phyloP scores from a whole-genome alignment of 2,329 filamentous ascomycete genomes.

The Aspergillus pseudoglaucus region DNA sequence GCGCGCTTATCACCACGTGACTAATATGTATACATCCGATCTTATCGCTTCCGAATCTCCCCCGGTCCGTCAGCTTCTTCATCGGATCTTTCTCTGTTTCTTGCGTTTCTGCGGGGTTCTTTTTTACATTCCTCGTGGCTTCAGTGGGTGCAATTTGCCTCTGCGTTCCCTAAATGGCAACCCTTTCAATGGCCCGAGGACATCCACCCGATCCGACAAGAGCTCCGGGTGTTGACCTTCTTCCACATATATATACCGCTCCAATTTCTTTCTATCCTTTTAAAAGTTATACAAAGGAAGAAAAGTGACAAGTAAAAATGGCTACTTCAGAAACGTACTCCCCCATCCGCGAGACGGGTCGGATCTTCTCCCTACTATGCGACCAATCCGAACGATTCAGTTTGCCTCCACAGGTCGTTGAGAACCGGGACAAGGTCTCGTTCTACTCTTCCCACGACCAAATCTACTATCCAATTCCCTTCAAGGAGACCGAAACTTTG shows the following conservation, averaged over 20 bases:
- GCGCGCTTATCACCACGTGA: neutral
- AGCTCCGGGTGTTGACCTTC: neutral
- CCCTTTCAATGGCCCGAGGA: neutral
- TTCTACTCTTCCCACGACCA: conserved; percentile 33
- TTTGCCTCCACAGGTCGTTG: conserved; percentile 25
- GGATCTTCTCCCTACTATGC: conserved; percentile 31
- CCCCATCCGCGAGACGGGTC: conserved; percentile 29
- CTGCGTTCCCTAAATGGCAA: neutral
- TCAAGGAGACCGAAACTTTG: conserved; percentile 49
- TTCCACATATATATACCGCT: too few relatives aligned
- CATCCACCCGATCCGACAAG: neutral
- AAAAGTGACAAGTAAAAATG: neutral
- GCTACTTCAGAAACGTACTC: conserved; percentile 18
- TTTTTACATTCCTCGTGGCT: neutral
- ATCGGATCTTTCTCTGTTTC: conserved; percentile 2
- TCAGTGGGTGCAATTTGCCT: conserved; percentile 3
- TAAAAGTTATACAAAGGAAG: too few relatives aligned
- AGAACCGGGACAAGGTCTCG: conserved; percentile 26
- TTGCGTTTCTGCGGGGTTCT: conserved; percentile 3
- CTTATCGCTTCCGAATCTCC: conserved; percentile 8
- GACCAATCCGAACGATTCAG: conserved; percentile 27
- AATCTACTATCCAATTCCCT: conserved; percentile 39
- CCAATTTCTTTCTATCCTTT: neutral
- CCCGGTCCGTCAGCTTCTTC: conserved; percentile 3
- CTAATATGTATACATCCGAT: conserved; percentile 8